Percentiles rank a stretch among this genome's conserved stretches.
Conservation (phyloP, 1,284 basidiomycete species). For the Ceratobasidium papillatum region DNA sequence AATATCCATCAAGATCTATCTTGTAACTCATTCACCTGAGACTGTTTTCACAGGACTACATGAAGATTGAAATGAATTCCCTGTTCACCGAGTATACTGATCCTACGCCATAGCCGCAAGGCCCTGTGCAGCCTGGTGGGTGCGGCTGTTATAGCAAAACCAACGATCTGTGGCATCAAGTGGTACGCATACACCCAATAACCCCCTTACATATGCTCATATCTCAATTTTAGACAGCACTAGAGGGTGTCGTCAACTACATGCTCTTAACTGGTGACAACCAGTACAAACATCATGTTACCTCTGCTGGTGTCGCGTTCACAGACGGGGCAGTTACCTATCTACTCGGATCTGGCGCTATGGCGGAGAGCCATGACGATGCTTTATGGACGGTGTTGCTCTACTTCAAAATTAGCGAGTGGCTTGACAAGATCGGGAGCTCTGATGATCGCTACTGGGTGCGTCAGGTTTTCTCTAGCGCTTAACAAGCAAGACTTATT, state of each 20-base stretch:
- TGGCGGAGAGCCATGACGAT: slow-evolving; percentile 14
- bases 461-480: too few relatives aligned
- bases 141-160: slow-evolving; percentile 27
- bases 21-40: not conserved
- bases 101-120: slow-evolving; percentile 5
- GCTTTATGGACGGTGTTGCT: slow-evolving; percentile 16
- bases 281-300: slow-evolving; percentile 15
- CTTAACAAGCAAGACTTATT: too few relatives aligned
- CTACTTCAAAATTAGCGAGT: slow-evolving; percentile 24
- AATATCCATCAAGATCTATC: not conserved
- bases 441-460: slow-evolving; percentile 17
- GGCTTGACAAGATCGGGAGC: slow-evolving; percentile 12
- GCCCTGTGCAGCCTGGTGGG: not conserved
- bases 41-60: slow-evolving; percentile 23
- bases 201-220: not conserved
- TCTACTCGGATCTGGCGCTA: slow-evolving; percentile 1
- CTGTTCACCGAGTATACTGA: slow-evolving; percentile 27
- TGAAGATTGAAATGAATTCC: slow-evolving; percentile 2
- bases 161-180: slow-evolving; percentile 19
- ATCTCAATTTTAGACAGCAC: slow-evolving; percentile 16
- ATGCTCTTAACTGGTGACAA: slow-evolving; percentile 20
- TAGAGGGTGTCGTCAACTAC: slow-evolving; percentile 25
- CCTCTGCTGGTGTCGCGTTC: slow-evolving; percentile 3
- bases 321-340: slow-evolving; percentile 18
- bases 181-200: slow-evolving; percentile 1